Evolutionary conservation across 192 early-diverging fungal species (phyloP).

Genomic region (Coemansia umbellata): DNA sequence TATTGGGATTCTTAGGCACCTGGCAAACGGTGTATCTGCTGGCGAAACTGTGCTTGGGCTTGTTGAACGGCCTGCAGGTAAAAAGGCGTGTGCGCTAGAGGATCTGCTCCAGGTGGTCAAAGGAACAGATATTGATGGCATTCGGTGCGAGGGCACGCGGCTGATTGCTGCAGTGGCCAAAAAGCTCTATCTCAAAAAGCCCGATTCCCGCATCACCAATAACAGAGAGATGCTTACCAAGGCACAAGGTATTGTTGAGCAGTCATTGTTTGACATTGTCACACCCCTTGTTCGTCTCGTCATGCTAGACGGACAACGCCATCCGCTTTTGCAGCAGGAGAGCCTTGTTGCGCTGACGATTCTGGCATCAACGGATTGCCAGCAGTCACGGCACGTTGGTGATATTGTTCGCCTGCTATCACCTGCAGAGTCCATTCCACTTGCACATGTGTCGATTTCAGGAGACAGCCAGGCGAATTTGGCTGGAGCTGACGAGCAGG

Average conservation of each 20-base stretch:
- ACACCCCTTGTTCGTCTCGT: conserved; percentile 31
- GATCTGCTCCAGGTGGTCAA: conserved; percentile 16
- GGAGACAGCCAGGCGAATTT: too few species aligned
- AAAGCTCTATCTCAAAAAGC: conserved; percentile 9
- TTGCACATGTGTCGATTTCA: neutral
- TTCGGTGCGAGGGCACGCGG: conserved; percentile 48
- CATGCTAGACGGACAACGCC: conserved; percentile 35
- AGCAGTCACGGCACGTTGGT: neutral
- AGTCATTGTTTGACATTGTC: conserved; percentile 13
- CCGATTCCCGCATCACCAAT: too few species aligned
- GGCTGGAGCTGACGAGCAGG: neutral
- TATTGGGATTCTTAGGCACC: conserved; percentile 39
- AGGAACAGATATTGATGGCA: conserved; percentile 36
- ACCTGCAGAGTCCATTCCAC: neutral
- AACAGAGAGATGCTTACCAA: neutral
- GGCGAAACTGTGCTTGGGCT: conserved; percentile 1
- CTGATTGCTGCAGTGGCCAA: conserved; percentile 29
- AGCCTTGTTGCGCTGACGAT: conserved; percentile 40
- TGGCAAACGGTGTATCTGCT: conserved; percentile 6
- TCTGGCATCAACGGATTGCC: conserved; percentile 11
- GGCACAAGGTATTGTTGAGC: conserved; percentile 1
- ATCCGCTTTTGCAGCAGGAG: conserved; percentile 48
- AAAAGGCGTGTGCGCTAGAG: conserved; percentile 7
- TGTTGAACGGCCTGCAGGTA: neutral
- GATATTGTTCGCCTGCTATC: conserved; percentile 16